These are phyloP conservation scores for Malassezia sympodialis DNA, from an alignment of 1,284 basidiomycete genomes.

Conservation along the genomic window DNA sequence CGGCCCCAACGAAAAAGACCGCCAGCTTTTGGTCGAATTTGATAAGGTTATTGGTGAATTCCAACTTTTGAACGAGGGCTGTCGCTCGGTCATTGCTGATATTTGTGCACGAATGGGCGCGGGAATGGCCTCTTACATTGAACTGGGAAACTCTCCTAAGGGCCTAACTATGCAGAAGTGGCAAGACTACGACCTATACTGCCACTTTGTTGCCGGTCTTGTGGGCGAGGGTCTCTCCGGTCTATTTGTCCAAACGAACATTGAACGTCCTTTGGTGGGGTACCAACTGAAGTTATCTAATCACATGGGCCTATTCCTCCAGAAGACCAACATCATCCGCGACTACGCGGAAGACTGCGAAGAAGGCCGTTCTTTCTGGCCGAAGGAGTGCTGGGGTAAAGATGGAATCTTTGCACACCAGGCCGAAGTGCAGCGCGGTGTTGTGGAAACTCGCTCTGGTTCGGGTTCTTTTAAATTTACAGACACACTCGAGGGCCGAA, in stretches of 20 bases:
- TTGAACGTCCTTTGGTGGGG: conserved; percentile 68
- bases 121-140: conserved; percentile 83
- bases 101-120: conserved; percentile 62
- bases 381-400: conserved; percentile 73
- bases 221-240: conserved; percentile 92
- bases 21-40: conserved; percentile 76
- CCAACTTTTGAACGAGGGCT: conserved; percentile 54
- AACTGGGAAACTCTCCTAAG: conserved; percentile 25
- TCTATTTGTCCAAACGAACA: conserved; percentile 75
- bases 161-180: conserved; percentile 29
- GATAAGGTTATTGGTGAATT: conserved; percentile 74
- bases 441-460: conserved; percentile 29
- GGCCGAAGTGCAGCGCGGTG: conserved; percentile 34
- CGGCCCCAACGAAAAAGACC: conserved; percentile 83
- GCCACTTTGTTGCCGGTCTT: conserved; percentile 95
- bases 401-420: conserved; percentile 29
- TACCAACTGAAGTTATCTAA: conserved; percentile 79
- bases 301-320: conserved; percentile 89
- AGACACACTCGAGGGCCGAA: conserved; percentile 27
- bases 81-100: conserved; percentile 71
- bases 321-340: conserved; percentile 96
- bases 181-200: conserved; percentile 88
- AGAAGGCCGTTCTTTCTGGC: conserved; percentile 85
- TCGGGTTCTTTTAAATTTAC: conserved; percentile 21
- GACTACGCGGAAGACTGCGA: conserved; percentile 89